Conservation (phyloP, 2,329 filamentous ascomycete species). For the Lecanosticta acicola region DNA sequence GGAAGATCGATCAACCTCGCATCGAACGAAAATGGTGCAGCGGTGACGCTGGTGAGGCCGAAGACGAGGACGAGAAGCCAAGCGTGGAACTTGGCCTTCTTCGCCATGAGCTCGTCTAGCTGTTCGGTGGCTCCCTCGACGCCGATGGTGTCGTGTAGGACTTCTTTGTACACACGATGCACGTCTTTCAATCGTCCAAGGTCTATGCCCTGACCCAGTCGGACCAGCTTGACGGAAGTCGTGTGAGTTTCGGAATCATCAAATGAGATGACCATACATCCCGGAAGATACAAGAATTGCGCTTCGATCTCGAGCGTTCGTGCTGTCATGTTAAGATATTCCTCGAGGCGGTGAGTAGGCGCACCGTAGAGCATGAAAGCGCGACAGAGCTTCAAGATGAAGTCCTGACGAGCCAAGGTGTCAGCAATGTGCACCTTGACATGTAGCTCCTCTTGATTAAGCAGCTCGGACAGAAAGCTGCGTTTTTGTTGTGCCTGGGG, state of each 20-base stretch:
- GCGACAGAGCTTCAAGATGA: constrained; percentile 76
- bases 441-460: constrained; percentile 51
- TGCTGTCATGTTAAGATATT: constrained; percentile 86
- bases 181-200: constrained; percentile 68
- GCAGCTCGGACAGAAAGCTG: constrained; percentile 35
- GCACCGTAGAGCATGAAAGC: constrained; percentile 87
- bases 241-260: constrained; percentile 68
- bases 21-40: constrained; percentile 75
- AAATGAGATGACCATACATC: constrained; percentile 92
- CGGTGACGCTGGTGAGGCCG: constrained; percentile 67
- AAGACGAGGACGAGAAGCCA: constrained; percentile 58
- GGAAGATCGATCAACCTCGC: constrained; percentile 73
- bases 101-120: constrained; percentile 58
- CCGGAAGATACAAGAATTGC: constrained; percentile 84
- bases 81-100: constrained; percentile 48
- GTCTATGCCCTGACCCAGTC: constrained; percentile 63
- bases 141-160: constrained; percentile 66
- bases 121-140: constrained; percentile 63
- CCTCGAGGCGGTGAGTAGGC: constrained; percentile 83
- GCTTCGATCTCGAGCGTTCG: constrained; percentile 80
- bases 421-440: constrained; percentile 59
- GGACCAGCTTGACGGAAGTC: constrained; percentile 71
- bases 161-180: constrained; percentile 73
- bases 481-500: constrained; percentile 28
- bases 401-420: constrained; percentile 73